phyloP scores from a whole-genome alignment of 805 yeast genomes.

The Starmerella scarabaei region DNA sequence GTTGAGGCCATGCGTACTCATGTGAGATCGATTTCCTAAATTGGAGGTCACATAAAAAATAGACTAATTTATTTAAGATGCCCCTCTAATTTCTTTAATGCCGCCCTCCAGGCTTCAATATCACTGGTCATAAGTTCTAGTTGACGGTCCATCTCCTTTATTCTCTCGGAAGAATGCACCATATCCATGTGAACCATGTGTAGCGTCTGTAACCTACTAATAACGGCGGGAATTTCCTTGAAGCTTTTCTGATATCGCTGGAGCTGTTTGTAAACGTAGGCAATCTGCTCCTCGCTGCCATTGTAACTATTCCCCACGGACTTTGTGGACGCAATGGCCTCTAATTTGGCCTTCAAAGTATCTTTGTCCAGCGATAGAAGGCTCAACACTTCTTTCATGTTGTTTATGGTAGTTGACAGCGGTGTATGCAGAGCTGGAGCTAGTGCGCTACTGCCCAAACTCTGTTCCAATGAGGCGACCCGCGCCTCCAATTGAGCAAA shows the following conservation, averaged over 20 bases:
- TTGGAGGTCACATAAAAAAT: not conserved
- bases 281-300: slow-evolving; percentile 1
- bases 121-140: slow-evolving; percentile 1
- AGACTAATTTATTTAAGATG: not conserved
- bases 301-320: not conserved
- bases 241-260: not conserved
- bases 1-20: slow-evolving; percentile 14
- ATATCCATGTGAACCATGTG: slow-evolving; percentile 5
- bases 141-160: not conserved
- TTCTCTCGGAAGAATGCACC: not conserved
- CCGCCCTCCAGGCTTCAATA: slow-evolving; percentile 4
- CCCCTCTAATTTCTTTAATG: slow-evolving; percentile 1
- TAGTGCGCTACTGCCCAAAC: slow-evolving; percentile 4
- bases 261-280: not conserved
- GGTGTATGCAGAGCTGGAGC: not conserved
- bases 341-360: not conserved
- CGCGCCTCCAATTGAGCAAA: slow-evolving; percentile 8
- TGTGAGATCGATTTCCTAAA: not conserved
- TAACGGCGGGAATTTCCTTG: slow-evolving; percentile 4
- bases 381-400: not conserved
- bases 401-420: not conserved
- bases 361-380: slow-evolving; percentile 4
- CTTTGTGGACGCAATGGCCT: not conserved
- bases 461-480: slow-evolving; percentile 3
- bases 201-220: slow-evolving; percentile 11